Evolutionary conservation across 192 early-diverging fungal species (phyloP).

Genomic region (Backusella liffmaniae): DNA sequence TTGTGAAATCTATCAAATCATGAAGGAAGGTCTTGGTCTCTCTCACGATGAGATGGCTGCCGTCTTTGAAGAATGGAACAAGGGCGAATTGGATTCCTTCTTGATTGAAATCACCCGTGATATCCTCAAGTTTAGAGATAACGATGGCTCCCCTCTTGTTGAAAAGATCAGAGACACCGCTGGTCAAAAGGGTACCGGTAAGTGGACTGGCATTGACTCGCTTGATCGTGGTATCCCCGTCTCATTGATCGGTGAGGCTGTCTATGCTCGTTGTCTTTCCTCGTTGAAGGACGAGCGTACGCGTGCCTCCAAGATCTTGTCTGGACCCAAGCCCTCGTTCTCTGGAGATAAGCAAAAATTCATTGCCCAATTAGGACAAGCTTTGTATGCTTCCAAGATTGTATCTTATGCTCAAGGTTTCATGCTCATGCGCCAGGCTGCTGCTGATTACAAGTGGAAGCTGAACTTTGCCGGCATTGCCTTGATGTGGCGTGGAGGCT

Average conservation of each 20-base stretch:
- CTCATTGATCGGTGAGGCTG: conserved; percentile 97
- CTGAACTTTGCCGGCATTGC: conserved; percentile 97
- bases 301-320: conserved; percentile 82
- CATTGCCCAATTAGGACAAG: conserved; percentile 87
- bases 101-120: conserved; percentile 95
- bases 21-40: conserved; percentile 84
- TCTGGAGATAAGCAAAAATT: conserved; percentile 88
- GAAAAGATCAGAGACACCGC: conserved; percentile 96
- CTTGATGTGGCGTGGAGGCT: conserved; percentile 99
- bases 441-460: conserved; percentile 89
- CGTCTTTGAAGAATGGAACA: conserved; percentile 94
- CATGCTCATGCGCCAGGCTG: conserved; percentile 97
- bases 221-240: conserved; percentile 96
- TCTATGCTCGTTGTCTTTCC: conserved; percentile 95
- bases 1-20: conserved; percentile 90
- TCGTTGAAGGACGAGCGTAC: conserved; percentile 95
- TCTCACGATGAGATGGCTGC: conserved; percentile 85
- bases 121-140: conserved; percentile 92
- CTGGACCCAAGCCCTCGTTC: conserved; percentile 69
- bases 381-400: conserved; percentile 97
- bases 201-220: conserved; percentile 97
- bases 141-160: conserved; percentile 82
- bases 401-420: conserved; percentile 99
- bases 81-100: conserved; percentile 96
- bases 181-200: conserved; percentile 97